Evolutionary conservation across 495 filamentous ascomycete species (phyloP).

Genomic region (Polyplosphaeria fusca): DNA sequence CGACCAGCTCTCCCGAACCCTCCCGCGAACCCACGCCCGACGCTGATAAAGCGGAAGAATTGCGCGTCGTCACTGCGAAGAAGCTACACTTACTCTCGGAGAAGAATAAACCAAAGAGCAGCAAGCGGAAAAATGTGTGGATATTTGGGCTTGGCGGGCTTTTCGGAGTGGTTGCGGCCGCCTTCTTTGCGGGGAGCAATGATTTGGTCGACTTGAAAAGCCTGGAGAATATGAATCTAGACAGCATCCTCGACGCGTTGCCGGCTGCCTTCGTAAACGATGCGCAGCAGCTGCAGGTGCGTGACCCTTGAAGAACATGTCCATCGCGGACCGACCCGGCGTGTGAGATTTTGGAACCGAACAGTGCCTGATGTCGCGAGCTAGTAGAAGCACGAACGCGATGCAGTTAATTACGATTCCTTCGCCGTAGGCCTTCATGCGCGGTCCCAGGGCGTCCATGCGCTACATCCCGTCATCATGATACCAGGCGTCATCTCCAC

Average conservation of each 20-base stretch:
- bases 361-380: constrained; percentile 25
- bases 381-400: constrained; percentile 72
- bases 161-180: constrained; percentile 75
- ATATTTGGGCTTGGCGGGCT: constrained; percentile 81
- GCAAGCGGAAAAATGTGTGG: constrained; percentile 56
- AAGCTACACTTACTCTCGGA: constrained; percentile 40
- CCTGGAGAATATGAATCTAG: constrained; percentile 80
- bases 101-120: constrained; percentile 49
- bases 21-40: constrained; percentile 25
- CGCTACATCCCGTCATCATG: constrained; percentile 89
- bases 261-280: constrained; percentile 79
- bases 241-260: constrained; percentile 74
- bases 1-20: constrained; percentile 4
- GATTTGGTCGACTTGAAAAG: constrained; percentile 73
- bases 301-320: constrained; percentile 7
- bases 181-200: constrained; percentile 79
- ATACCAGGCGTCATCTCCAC: constrained; percentile 97
- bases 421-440: constrained; percentile 85
- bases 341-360: not conserved
- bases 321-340: not conserved
- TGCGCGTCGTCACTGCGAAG: constrained; percentile 36
- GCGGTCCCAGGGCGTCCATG: constrained; percentile 75
- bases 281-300: constrained; percentile 76
- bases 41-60: constrained; percentile 24
- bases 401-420: constrained; percentile 85